phyloP scores from a whole-genome alignment of 2,329 filamentous ascomycete species.

The Scedosporium dehoogii region DNA sequence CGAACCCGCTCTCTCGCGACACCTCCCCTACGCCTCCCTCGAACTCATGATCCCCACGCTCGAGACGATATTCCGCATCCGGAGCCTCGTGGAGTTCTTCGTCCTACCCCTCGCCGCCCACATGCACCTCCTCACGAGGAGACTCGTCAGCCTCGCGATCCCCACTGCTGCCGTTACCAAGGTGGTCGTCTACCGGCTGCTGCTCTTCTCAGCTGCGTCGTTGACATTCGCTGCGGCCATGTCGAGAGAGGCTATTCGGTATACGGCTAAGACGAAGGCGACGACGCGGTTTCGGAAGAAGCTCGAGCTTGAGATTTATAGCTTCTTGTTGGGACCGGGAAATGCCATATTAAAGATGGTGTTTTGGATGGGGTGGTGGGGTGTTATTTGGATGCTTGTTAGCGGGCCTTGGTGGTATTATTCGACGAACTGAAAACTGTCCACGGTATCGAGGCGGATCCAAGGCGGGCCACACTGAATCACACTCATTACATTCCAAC shows the following conservation, averaged over 20 bases:
- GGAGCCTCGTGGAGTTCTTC: not conserved
- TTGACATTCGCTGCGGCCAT: not conserved
- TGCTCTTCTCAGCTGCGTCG: not conserved
- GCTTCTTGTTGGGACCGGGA: slow-evolving; percentile 1
- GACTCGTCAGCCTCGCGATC: not conserved
- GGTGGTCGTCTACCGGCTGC: not conserved
- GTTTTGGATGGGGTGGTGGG: slow-evolving; percentile 3
- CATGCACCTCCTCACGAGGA: not conserved
- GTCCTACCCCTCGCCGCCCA: not conserved
- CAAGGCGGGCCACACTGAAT: too few species aligned
- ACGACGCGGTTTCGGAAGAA: not conserved
- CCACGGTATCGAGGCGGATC: not conserved
- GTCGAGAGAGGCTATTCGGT: not conserved
- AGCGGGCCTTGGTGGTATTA: slow-evolving; percentile 2
- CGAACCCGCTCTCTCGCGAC: not conserved
- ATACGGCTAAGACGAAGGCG: not conserved
- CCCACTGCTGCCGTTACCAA: not conserved
- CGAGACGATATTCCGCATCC: not conserved
- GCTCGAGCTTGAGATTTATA: slow-evolving; percentile 3
- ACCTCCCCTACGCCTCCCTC: not conserved
- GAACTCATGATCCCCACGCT: not conserved
- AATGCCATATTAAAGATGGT: not conserved
- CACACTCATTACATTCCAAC: too few species aligned
- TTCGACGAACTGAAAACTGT: not conserved
- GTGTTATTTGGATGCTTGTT: not conserved